Base-by-base conservation (phyloP, 2,329 filamentous ascomycete genomes). In the Trichophaea hybrida region DNA sequence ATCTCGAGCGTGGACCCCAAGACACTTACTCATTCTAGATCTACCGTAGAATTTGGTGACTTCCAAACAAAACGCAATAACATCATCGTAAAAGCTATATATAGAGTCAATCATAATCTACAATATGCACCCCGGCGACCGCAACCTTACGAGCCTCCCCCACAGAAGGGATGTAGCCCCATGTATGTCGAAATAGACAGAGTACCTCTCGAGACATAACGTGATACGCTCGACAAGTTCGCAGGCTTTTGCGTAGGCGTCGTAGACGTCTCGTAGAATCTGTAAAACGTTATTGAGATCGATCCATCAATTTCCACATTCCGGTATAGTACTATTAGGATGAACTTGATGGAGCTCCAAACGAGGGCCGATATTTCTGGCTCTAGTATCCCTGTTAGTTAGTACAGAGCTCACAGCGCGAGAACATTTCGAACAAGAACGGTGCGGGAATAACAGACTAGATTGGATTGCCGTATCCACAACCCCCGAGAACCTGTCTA, bases 161-260 rank as follows among this genome's bases (percentile, higher is more conserved):
- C 24, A 12, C 6, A 58, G 48, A 58, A 58, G 56, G 4, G 38
- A 15, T 35, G 57, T 49, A 48, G 48, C 43, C 38, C 32, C 38
- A 38, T 12, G 31, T 24, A 51, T 17, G 0, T n/a, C 31, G 35
- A 51, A 24, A 59, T 54, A 33, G 31, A 38, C 50, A n/a, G 33
- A 34, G 38, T 46, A 59, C 8, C 57, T 38, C 34, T 55, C 57
- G 35, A 59, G 35, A 34, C 58, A 59, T 6, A 59, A 38, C 12
- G 53, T 43, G 48, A 59, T 35, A 12, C 44, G 50, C 44, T 57
- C 58, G 10, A 56, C 31, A 46, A 59, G 44, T 24, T 35, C 32
- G 6, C 57, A 59, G 44, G 43, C 34, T 10, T 1, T 59, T 6
- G 17, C 50, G n/a, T 54, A 59, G 31, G 57, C 34, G 37, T 55